Conservation (phyloP, 106 monocot genomes). For the Ottelia alismoides region DNA sequence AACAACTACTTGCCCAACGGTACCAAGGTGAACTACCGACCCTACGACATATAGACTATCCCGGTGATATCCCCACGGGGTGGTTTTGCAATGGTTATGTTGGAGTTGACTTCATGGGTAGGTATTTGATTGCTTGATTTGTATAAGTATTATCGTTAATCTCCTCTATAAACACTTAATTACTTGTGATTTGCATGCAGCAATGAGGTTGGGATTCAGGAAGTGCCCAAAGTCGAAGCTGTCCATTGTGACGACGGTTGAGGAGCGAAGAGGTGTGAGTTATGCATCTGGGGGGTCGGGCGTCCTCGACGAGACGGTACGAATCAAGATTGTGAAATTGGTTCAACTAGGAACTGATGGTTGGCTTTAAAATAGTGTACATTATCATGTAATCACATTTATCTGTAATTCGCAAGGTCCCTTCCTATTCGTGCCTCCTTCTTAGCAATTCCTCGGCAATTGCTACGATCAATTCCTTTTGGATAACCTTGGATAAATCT, state of each 20-base stretch:
- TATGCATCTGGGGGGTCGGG: too few species aligned
- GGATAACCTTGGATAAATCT: too few species aligned
- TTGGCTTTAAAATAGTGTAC: neutral
- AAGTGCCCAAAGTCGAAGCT: neutral
- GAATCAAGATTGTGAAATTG: neutral
- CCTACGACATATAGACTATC: too few species aligned
- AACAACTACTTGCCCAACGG: neutral
- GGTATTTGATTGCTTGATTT: too few species aligned
- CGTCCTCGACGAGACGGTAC: conserved; percentile 26
- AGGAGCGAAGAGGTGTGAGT: neutral
- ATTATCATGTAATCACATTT: too few species aligned
- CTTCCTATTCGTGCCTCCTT: too few species aligned
- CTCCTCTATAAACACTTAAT: too few species aligned
- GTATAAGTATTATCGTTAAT: too few species aligned
- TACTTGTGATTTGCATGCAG: too few species aligned
- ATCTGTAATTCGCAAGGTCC: too few species aligned
- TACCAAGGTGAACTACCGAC: conserved; percentile 1
- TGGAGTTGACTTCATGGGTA: too few species aligned
- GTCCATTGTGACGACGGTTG: neutral
- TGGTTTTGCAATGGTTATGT: conserved; percentile 5
- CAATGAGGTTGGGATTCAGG: too few species aligned
- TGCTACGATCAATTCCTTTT: neutral
- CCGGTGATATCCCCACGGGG: neutral
- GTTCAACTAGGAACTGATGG: neutral
- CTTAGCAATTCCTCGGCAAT: neutral